Evolutionary conservation across 805 yeast species (phyloP), one percentile per base, ranked within the genome.

Genomic region (Barnettozyma sucrosica): DNA sequence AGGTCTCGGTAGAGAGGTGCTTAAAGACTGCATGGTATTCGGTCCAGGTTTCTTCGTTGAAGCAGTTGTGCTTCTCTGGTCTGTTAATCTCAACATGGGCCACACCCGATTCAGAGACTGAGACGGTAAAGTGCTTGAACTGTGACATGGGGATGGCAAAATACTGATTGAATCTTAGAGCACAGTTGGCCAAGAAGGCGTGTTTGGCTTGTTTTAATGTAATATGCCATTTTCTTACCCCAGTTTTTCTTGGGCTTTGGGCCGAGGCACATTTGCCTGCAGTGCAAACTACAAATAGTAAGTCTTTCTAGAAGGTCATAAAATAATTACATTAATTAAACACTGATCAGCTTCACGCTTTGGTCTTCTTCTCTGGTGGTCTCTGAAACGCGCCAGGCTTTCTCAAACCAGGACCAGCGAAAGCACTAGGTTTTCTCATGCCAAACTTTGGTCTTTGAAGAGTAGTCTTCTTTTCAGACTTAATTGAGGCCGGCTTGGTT

Each of bases 11-110:
- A 41, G 76, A 79, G 21, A 85, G 66, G 37, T 55, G 52, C 18
- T 62, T 56, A 49, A 85, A 69, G 8, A 83, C 64, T 5, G 64
- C 66, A 42, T 72, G 67, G 59, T 76, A 83, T 50, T 82, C 81
- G 20, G 67, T 62, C 83, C 86, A 85, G 16, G 81, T 74, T 36
- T 56, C 64, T 48, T 70, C 72, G 45, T 74, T 66, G 59, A 79
- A 79, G 0, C 89, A 81, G 58, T 85, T 85, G 50, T 79, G 68
- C 2, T 68, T 63, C 54, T 71, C 67, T 5, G 88, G 85, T 48
- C 85, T 76, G 63, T 83, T 79, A 64, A 82, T 66, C 58, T 79
- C 75, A 19, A 85, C 74, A 47, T 79, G 83, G 23, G 74, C 69
- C 20, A 83, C 74, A 4, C 63, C 56, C 54, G 67, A 55, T 40